Conservation (phyloP, 2,329 filamentous ascomycete species). For the Purpureocillium lavendulum region DNA sequence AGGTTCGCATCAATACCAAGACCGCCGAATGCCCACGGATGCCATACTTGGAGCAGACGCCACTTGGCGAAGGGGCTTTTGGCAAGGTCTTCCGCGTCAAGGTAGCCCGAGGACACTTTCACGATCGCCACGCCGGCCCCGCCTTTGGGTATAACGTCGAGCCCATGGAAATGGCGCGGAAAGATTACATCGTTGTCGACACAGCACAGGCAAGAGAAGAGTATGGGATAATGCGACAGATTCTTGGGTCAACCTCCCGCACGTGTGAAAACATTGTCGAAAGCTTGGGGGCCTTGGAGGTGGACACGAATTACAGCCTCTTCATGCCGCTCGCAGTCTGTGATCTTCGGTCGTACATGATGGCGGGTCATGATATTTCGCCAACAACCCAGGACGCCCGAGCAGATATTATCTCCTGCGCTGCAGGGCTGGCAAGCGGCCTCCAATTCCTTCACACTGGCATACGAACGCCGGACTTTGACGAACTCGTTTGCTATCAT, state of each 20-base stretch:
- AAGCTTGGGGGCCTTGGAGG: slow-evolving; percentile 24
- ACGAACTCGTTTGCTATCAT: slow-evolving; percentile 28
- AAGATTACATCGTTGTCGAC: slow-evolving; percentile 23
- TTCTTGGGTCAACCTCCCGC: slow-evolving; percentile 18
- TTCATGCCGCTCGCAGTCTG: slow-evolving; percentile 30
- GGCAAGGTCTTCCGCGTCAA: slow-evolving; percentile 19
- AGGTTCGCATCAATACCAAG: slow-evolving; percentile 15
- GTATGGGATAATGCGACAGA: slow-evolving; percentile 22
- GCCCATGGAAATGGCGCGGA: slow-evolving; percentile 21
- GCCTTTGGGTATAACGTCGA: slow-evolving; percentile 10
- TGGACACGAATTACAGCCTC: slow-evolving; percentile 25
- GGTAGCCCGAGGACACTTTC: slow-evolving; percentile 25
- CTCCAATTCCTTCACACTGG: slow-evolving; percentile 28
- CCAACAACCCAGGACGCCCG: slow-evolving; percentile 13
- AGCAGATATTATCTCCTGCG: slow-evolving; percentile 17
- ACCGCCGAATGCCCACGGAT: slow-evolving; percentile 12
- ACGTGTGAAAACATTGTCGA: slow-evolving; percentile 25
- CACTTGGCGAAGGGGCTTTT: slow-evolving; percentile 20
- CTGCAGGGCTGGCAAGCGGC: slow-evolving; percentile 22
- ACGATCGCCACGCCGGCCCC: slow-evolving; percentile 7
- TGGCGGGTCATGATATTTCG: slow-evolving; percentile 8
- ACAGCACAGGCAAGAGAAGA: slow-evolving; percentile 17
- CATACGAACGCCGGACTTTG: slow-evolving; percentile 15
- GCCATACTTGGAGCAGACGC: slow-evolving; percentile 24
- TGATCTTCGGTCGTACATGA: slow-evolving; percentile 28